A percentile compares a stretch with the other conserved stretches of the same genome.
These are phyloP conservation scores for Diaporthe caulivora DNA, from an alignment of 2,329 filamentous ascomycete genomes.

Conservation along the genomic window DNA sequence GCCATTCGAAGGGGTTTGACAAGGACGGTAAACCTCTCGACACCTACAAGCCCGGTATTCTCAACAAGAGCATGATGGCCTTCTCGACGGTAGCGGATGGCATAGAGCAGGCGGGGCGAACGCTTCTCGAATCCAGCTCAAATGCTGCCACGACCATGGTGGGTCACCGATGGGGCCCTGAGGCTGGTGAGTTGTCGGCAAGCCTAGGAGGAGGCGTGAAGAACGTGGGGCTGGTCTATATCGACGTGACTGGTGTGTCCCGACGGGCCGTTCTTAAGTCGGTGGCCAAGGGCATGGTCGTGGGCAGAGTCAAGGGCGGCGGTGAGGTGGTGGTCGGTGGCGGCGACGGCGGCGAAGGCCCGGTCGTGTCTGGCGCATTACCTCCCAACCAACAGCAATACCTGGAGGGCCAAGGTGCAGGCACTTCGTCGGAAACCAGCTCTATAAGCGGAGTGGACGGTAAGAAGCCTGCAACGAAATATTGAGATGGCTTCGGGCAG, in stretches of 20 bases:
- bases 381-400: constrained; percentile 39
- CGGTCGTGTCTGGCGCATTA: constrained; percentile 23
- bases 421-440: constrained; percentile 35
- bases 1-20: constrained; percentile 71
- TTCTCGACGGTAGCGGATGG: constrained; percentile 96
- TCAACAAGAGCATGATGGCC: constrained; percentile 97
- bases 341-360: constrained; percentile 56
- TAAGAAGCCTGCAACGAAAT: constrained; percentile 35
- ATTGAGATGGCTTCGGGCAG: constrained; percentile 29
- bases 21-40: constrained; percentile 75
- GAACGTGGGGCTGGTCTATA: constrained; percentile 97
- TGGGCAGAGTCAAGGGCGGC: constrained; percentile 81
- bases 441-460: constrained; percentile 34
- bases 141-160: constrained; percentile 88
- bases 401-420: constrained; percentile 47
- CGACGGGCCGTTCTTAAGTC: constrained; percentile 91
- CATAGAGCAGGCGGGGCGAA: constrained; percentile 87
- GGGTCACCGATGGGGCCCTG: constrained; percentile 86
- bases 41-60: constrained; percentile 86
- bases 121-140: constrained; percentile 79
- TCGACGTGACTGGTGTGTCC: constrained; percentile 94
- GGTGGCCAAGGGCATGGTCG: constrained; percentile 96
- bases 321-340: constrained; percentile 81
- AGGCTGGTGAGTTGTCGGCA: constrained; percentile 83
- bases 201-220: constrained; percentile 88